Base-by-base conservation (phyloP, 2,329 filamentous ascomycete genomes). In the Trichophyton verrucosum region DNA sequence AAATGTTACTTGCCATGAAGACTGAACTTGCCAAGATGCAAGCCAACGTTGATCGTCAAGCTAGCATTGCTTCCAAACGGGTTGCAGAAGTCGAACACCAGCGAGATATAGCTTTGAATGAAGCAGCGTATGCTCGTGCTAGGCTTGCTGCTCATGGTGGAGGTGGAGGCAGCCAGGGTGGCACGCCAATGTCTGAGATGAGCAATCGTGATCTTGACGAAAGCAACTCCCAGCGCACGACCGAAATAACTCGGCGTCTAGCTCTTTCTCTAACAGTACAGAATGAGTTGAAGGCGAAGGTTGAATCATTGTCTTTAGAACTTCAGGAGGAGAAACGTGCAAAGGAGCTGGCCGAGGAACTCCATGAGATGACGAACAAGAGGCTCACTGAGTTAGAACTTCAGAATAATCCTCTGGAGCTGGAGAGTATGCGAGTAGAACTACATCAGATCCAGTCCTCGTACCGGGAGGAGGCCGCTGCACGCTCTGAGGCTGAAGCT, bases 61-160 rank as follows among this genome's bases (percentile, higher is more conserved):
- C 91, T 11, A 80, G 89, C 6, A 78, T 89, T 61, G 91, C 94
- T 7, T 90, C 91, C 0, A 91, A 87, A 72, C 85, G 92, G 64
- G 91, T 99, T 64, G 91, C 92, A 1, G 91, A 96, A 71, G 87
- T 95, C 1, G 94, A 99, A 72, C 91, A 89, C 71, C 94, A 99
- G 76, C 83, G 95, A 58, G 94, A 99, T 74, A 86, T 87, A 46
- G 94, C 94, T n/a, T 86, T 99, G 60, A 88, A 87, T 67, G 95
- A 99, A 75, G 94, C 94, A 0, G 88, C 94, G 0, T 97, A 97
- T 73, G 89, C 91, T 38, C 96, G 95, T 71, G 91, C 95, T 2
- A 96, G 90, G 71, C 78, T 96, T 58, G 91, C 91, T 33, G 91
- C 91, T 6, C 87, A 91, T 64, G 85, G 82, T 42, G 81, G 84